These are phyloP conservation scores for Solanum peruvianum DNA, from an alignment of 257 asterid species.

Conservation along the genomic window DNA sequence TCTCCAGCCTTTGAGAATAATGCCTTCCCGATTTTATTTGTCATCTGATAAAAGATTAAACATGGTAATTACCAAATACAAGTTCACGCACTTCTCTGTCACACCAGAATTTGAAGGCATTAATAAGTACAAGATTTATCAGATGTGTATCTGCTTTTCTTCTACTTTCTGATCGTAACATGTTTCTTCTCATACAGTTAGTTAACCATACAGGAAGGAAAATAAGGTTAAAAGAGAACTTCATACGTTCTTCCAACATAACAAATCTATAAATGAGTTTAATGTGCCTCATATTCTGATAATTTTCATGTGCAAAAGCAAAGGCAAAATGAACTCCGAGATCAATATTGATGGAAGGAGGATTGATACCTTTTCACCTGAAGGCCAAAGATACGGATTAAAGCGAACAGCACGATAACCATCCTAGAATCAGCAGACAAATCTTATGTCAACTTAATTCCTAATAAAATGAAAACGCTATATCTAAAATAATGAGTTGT, in stretches of 20 bases:
- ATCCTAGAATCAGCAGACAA: slow-evolving; percentile 31
- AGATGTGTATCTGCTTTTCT: neutral
- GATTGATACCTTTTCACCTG: slow-evolving; percentile 57
- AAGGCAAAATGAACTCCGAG: neutral
- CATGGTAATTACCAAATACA: neutral
- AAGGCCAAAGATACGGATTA: slow-evolving; percentile 90
- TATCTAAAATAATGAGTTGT: neutral
- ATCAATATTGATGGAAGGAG: neutral
- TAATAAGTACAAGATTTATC: neutral
- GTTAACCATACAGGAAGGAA: neutral
- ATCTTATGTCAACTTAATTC: slow-evolving; percentile 1
- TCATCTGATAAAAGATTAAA: slow-evolving; percentile 42
- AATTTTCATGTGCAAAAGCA: neutral
- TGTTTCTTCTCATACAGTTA: neutral
- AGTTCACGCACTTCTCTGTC: neutral
- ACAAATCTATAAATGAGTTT: neutral
- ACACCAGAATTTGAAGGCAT: neutral
- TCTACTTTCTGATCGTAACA: neutral
- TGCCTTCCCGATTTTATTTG: slow-evolving; percentile 69
- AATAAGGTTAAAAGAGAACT: neutral
- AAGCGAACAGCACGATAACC: slow-evolving; percentile 89
- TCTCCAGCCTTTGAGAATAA: slow-evolving; percentile 82
- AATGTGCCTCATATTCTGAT: neutral
- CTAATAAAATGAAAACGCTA: neutral
- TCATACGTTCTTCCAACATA: neutral